Base-by-base conservation (phyloP, 345 rosid species). In the Psidium guajava region DNA sequence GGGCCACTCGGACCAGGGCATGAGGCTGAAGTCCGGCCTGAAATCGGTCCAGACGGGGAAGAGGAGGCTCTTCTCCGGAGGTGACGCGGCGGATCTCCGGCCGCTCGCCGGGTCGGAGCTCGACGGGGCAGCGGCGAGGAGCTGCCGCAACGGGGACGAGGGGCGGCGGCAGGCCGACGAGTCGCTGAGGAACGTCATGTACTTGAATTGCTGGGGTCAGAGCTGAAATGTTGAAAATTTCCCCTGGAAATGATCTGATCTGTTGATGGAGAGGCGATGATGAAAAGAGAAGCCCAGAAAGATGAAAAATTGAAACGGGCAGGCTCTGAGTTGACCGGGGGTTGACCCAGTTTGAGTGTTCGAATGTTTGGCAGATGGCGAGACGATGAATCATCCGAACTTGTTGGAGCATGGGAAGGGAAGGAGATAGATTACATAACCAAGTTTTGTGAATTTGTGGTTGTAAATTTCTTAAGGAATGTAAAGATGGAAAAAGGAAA, bases 161-260 rank as follows among this genome's bases (percentile, higher is more conserved):
- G 61, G 86, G n/a, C 75, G 86, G 28, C 82, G 86, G 24, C 87
- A 93, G 85, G 69, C 89, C 6, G 99, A 97, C 21, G 99, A 95
- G 74, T 92, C 98, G 21, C 80, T 95, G 85, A 94, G 93, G 27
- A 93, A 88, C 57, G 96, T 95, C 81, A 97, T 97, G 99, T 95
- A 93, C 92, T 86, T 97, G 54, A 95, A 91, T 85, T 97, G 99
- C 89, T 96, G 99, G 99, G 95, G 96, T 36, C 98, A 93, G 88
- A 92, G 93, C 83, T 91, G 56, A 81, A n/a, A 11, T 18, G 22
- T 3, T 14, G 16, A 24, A 16, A 28, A 61, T 61, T 9, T 69
- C 11, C 8, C 3, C 10, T 5, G 77, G 47, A 69, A 69, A 24
- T 21, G 47, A 69, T 18, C 47, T 36, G 47, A 36, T 69, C 75